These are phyloP conservation scores for Gnomoniopsis smithogilvyi DNA, from an alignment of 2,329 filamentous ascomycete species.

Conservation along the genomic window DNA sequence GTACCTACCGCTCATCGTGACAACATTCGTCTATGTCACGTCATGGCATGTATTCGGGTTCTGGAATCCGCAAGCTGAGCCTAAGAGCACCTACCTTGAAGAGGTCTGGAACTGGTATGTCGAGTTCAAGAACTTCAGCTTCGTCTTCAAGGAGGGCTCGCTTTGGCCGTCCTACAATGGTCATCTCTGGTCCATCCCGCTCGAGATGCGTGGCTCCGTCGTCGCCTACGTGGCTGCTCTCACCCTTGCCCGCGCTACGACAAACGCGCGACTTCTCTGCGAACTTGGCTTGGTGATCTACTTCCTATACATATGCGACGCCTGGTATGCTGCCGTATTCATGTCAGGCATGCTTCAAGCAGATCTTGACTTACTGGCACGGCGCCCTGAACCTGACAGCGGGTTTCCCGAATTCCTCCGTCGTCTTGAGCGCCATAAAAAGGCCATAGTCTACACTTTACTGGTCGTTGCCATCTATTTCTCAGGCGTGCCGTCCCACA, in stretches of 20 bases:
- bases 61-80: not conserved
- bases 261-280: conserved; percentile 52
- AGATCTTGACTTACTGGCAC: conserved; percentile 56
- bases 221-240: conserved; percentile 34
- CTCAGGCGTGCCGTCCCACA: conserved; percentile 57
- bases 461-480: conserved; percentile 53
- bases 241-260: conserved; percentile 53
- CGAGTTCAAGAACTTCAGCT: conserved; percentile 11
- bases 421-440: conserved; percentile 44
- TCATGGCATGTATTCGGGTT: conserved; percentile 9
- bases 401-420: conserved; percentile 49
- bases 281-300: conserved; percentile 54
- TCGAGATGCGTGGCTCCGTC: conserved; percentile 10
- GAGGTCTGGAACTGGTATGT: conserved; percentile 10
- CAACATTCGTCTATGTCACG: conserved; percentile 4
- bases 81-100: not conserved
- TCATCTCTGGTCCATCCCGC: conserved; percentile 9
- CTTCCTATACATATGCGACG: conserved; percentile 66
- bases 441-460: conserved; percentile 47
- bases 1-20: conserved; percentile 2
- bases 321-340: conserved; percentile 59
- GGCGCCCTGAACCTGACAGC: conserved; percentile 28
- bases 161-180: conserved; percentile 10
- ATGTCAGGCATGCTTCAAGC: conserved; percentile 57
- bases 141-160: conserved; percentile 2